Conservation (phyloP, 129 eudicot genomes). For the Flaveria bidentis region DNA sequence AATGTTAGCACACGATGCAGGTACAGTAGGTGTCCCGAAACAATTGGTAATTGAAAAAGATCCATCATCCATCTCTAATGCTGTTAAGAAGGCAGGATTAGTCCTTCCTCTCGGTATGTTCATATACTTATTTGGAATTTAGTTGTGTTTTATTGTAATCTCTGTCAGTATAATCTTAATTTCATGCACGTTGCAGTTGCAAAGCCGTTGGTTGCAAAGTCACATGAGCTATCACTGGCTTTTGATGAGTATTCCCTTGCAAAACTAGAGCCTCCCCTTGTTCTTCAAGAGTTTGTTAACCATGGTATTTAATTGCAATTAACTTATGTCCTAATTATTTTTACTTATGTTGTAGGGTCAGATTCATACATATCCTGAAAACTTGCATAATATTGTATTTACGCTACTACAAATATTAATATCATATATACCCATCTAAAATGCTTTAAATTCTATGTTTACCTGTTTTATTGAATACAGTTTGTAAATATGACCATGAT, state of each 20-base stretch:
- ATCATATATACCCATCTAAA: not conserved
- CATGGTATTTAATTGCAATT: slow-evolving; percentile 57
- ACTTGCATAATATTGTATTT: not conserved
- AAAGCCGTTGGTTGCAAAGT: slow-evolving; percentile 89
- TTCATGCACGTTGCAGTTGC: slow-evolving; percentile 55
- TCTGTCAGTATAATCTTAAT: not conserved
- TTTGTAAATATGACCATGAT: not conserved
- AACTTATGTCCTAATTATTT: not conserved
- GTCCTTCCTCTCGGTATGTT: slow-evolving; percentile 78
- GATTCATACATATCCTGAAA: not conserved
- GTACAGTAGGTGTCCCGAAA: slow-evolving; percentile 82
- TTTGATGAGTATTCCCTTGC: slow-evolving; percentile 82
- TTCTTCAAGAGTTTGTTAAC: slow-evolving; percentile 91
- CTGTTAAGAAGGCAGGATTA: slow-evolving; percentile 76
- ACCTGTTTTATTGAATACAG: not conserved
- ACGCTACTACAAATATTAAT: not conserved
- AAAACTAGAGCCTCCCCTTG: slow-evolving; percentile 93
- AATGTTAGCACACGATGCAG: slow-evolving; percentile 41
- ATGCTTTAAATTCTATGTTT: not conserved
- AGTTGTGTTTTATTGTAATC: not conserved
- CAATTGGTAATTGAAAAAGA: slow-evolving; percentile 87
- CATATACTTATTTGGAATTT: not conserved
- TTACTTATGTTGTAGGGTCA: not conserved
- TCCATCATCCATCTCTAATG: slow-evolving; percentile 74
- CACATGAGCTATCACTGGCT: slow-evolving; percentile 93